Evolutionary conservation across 2,329 filamentous ascomycete genomes (phyloP), one percentile per base, ranked within the genome.

Genomic region (Didymellaceae sp.): DNA sequence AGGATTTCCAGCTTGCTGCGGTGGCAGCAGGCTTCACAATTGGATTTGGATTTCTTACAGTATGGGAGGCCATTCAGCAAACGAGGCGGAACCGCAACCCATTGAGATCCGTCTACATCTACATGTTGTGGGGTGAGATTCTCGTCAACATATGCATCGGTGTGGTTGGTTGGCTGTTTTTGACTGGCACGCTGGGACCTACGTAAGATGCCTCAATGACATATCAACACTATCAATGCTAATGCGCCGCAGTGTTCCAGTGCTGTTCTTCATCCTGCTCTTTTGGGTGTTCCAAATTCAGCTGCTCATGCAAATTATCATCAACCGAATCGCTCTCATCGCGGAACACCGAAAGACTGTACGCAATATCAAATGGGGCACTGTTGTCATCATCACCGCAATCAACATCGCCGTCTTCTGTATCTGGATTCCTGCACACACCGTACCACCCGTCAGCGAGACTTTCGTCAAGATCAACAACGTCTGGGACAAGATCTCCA

Each of bases 341-440:
- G 72, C 77, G 10, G 74, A 78, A 11, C 67, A 76, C 33, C 68
- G 67, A 18, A 63, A 58, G 0, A 75, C 73, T 2, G 73, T 77
- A 6, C 20, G 41, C 0, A 66, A 58, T 11, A 55, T 83, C 21
- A 82, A 82, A 68, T 80, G 77, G 77, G 72, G 72, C 1, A 76
- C 76, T 0, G 71, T 78, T 0, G 30, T 65, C 0, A 13, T 78
- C 3, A 80, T 83, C 41, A 78, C 76, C 1, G 24, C 67, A 9
- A 78, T 84, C 55, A 83, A 84, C 39, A 74, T 83, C 16, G 75
- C 75, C 0, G 81, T 83, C 10, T 82, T 81, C 49, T 73, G 67
- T 40, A 81, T 83, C 33, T 84, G 79, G 74, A 80, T 84, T 13
- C 81, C 81, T 0, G 67, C 79, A 0, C 77, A 79, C 1, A 74